A percentile compares a stretch with the other conserved stretches of the same genome.
Evolutionary conservation across 257 asterid genomes (phyloP).

Genomic region (Solanum sitiens): DNA sequence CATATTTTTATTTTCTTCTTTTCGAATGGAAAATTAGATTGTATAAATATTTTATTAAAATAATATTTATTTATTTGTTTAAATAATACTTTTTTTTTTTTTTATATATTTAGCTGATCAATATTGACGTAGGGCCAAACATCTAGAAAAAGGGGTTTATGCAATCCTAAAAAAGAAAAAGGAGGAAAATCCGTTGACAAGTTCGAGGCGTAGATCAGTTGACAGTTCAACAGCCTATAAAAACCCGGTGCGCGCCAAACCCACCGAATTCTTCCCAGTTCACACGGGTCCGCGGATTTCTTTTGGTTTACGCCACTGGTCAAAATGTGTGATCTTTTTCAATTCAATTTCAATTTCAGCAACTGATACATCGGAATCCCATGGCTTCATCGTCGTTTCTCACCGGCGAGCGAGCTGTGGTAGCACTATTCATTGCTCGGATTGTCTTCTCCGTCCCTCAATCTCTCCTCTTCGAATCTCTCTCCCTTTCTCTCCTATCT

Average conservation of each 20-base stretch:
- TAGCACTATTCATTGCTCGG: slow-evolving; percentile 40
- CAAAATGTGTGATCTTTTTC: not conserved
- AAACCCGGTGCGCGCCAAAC: slow-evolving; percentile 19
- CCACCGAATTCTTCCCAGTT: not conserved
- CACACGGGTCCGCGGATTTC: not conserved
- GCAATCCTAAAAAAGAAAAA: not conserved
- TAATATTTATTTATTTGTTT: no score
- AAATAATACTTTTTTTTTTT: no score
- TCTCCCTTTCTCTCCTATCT: slow-evolving; percentile 45
- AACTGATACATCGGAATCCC: not conserved
- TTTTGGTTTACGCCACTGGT: not conserved
- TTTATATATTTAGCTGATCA: not conserved
- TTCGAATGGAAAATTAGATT: not conserved
- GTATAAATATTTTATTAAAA: not conserved
- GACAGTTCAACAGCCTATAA: not conserved
- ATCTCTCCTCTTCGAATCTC: slow-evolving; percentile 46
- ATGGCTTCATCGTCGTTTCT: slow-evolving; percentile 33
- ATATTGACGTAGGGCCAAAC: not conserved
- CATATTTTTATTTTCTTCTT: not conserved
- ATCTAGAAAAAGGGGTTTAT: not conserved
- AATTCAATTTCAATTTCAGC: not conserved
- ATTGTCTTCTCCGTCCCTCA: slow-evolving; percentile 43
- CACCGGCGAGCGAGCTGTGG: slow-evolving; percentile 93
- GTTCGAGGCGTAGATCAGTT: not conserved
- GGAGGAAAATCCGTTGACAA: not conserved